phyloP scores from a whole-genome alignment of 352 stramenopile genomes.

The Peronosclerospora sorghi region DNA sequence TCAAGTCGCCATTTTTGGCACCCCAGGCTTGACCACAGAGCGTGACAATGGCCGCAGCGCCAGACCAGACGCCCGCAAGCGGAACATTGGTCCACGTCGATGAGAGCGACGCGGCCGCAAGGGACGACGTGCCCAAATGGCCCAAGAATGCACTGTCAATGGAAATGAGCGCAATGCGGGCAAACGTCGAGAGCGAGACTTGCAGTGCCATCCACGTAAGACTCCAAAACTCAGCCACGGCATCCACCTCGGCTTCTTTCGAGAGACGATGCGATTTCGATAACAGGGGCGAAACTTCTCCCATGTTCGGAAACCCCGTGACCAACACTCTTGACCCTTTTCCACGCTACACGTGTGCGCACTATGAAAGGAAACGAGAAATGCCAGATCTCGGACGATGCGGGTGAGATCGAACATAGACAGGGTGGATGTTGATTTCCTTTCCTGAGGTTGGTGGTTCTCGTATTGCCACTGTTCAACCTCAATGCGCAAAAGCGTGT shows the following conservation, averaged over 20 bases:
- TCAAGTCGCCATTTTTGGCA: slow-evolving; percentile 51
- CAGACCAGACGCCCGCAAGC: slow-evolving; percentile 55
- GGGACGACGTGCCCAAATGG: slow-evolving; percentile 52
- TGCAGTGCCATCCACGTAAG: slow-evolving; percentile 72
- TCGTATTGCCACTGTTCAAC: too few relatives aligned
- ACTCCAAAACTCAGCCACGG: slow-evolving; percentile 43
- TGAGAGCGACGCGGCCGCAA: slow-evolving; percentile 65
- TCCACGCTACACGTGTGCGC: too few relatives aligned
- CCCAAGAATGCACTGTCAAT: slow-evolving; percentile 74
- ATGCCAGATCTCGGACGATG: too few relatives aligned
- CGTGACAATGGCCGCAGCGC: slow-evolving; percentile 60
- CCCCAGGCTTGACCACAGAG: slow-evolving; percentile 69
- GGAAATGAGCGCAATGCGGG: slow-evolving; percentile 61
- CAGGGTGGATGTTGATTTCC: too few relatives aligned
- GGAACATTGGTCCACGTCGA: slow-evolving; percentile 70
- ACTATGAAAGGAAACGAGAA: too few relatives aligned
- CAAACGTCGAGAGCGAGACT: slow-evolving; percentile 68
- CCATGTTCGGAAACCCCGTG: background rate
- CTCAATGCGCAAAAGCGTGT: too few relatives aligned
- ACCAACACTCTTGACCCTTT: background rate
- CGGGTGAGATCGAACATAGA: too few relatives aligned
- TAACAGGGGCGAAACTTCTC: background rate
- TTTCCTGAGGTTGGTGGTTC: too few relatives aligned
- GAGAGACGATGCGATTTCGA: background rate
- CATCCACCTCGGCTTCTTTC: slow-evolving; percentile 39